phyloP scores from a whole-genome alignment of 2,329 filamentous ascomycete genomes.

The Penicillium sp. region DNA sequence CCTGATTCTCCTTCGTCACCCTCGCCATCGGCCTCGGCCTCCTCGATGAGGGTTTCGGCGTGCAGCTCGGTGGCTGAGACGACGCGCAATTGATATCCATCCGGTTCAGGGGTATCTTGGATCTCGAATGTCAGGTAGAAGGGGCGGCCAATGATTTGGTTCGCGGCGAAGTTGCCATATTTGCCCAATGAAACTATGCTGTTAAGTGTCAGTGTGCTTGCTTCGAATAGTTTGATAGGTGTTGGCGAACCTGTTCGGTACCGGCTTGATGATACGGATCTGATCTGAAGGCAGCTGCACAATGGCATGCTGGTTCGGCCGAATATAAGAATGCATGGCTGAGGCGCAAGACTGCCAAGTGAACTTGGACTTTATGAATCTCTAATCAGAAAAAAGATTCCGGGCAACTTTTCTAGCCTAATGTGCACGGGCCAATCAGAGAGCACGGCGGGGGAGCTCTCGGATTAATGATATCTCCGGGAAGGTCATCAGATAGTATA shows the following conservation, averaged over 20 bases:
- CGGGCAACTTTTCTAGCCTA: conserved; percentile 11
- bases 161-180: conserved; percentile 87
- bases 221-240: conserved; percentile 2
- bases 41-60: conserved; percentile 67
- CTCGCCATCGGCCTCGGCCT: conserved; percentile 41
- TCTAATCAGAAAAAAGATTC: conserved; percentile 13
- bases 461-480: conserved; percentile 1
- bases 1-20: conserved; percentile 35
- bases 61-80: conserved; percentile 81
- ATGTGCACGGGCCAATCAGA: conserved; percentile 14
- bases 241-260: conserved; percentile 63
- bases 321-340: conserved; percentile 42
- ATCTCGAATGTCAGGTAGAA: conserved; percentile 92
- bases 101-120: conserved; percentile 67
- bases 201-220: conserved; percentile 7
- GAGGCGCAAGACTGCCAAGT: background rate
- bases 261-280: conserved; percentile 59
- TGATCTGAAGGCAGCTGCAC: conserved; percentile 55
- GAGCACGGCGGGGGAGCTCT: background rate
- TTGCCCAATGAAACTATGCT: conserved; percentile 89
- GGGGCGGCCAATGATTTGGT: conserved; percentile 86
- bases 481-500: background rate
- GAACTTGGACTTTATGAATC: background rate
- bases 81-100: conserved; percentile 68
- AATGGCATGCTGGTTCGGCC: conserved; percentile 38